Conservation (phyloP, 2,329 filamentous ascomycete genomes). For the Tolypocladium tropicale region DNA sequence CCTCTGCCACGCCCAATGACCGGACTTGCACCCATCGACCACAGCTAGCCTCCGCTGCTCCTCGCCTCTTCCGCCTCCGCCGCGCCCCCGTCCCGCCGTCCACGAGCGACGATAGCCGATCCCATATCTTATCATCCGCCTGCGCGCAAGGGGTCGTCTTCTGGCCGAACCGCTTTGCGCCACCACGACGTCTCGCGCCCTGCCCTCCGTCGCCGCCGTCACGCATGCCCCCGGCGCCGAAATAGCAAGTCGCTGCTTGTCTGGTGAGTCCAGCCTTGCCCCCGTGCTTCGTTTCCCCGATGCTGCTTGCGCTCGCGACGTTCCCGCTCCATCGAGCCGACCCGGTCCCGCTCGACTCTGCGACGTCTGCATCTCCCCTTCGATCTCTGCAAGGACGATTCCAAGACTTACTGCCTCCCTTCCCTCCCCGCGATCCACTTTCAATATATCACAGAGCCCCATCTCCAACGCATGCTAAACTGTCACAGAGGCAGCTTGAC, state of each 20-base stretch:
- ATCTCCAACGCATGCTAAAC: not conserved
- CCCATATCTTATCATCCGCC: not conserved
- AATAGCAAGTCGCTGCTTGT: not conserved
- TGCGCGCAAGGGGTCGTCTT: not conserved
- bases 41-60: slow-evolving; percentile 2
- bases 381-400: not conserved
- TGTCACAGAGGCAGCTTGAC: not conserved
- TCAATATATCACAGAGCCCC: not conserved
- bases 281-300: not conserved
- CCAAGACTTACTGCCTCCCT: too few species aligned
- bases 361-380: not conserved
- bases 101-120: not conserved
- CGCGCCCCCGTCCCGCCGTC: not conserved
- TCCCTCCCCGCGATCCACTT: not conserved
- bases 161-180: not conserved
- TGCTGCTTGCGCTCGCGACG: not conserved
- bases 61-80: not conserved
- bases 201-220: not conserved
- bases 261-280: not conserved
- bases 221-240: not conserved
- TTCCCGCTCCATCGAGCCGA: not conserved
- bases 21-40: slow-evolving; percentile 2
- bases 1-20: slow-evolving; percentile 3
- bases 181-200: not conserved
- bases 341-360: not conserved